Conservation (phyloP, 78 protist species). For the Blattamonas nauphoetae region DNA sequence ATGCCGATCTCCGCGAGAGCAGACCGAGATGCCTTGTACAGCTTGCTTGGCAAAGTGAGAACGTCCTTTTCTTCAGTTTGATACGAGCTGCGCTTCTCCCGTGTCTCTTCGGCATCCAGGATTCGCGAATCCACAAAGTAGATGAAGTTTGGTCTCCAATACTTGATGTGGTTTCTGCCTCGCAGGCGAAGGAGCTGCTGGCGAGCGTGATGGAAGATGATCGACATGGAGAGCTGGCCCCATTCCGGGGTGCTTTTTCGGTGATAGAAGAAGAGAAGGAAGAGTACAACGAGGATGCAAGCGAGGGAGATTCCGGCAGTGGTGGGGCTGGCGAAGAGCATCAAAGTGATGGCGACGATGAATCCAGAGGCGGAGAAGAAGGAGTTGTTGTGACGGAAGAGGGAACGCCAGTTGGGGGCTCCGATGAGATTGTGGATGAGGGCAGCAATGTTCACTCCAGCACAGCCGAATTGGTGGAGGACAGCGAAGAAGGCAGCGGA, state of each 20-base stretch:
- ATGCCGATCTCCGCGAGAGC: neutral
- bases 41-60: neutral
- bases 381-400: neutral
- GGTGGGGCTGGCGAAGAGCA: neutral
- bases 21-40: neutral
- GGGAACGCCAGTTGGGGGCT: neutral
- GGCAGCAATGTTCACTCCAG: neutral
- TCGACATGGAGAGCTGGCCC: neutral
- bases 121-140: neutral
- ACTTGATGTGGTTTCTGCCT: neutral
- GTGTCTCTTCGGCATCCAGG: neutral
- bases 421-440: constrained; percentile 2
- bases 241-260: neutral
- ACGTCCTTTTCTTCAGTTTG: neutral
- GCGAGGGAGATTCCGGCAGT: neutral
- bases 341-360: neutral
- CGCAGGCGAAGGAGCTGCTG: neutral
- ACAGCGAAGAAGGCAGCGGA: neutral
- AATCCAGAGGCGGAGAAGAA: neutral
- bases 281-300: neutral
- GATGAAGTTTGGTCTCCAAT: neutral
- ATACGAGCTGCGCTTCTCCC: neutral
- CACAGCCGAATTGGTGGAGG: neutral
- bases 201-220: neutral
- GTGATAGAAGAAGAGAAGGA: neutral